Percentiles rank a stretch among this genome's conserved stretches.
phyloP scores from a whole-genome alignment of 768 basidiomycete species.

The Leccinellum rugosiceps region DNA sequence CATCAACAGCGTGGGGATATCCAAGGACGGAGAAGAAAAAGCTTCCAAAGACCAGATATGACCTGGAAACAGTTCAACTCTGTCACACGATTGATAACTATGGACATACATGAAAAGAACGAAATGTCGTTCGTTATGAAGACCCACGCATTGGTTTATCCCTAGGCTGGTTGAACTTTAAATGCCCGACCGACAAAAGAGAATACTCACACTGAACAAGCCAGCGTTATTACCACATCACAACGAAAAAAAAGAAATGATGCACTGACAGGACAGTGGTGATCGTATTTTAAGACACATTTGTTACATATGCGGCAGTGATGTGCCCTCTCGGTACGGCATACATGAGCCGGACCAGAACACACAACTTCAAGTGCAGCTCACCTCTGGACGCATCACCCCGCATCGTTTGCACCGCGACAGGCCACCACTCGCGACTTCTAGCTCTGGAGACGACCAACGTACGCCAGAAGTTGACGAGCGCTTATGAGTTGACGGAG shows the following conservation, averaged over 20 bases:
- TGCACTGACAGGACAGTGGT: conserved; percentile 81
- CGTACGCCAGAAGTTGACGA: conserved; percentile 39
- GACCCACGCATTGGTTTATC: conserved; percentile 96
- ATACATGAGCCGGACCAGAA: conserved; percentile 12
- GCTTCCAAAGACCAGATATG: conserved; percentile 74
- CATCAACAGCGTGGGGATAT: conserved; percentile 53
- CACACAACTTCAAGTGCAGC: conserved; percentile 16
- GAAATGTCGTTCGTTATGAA: conserved; percentile 95
- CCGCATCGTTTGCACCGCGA: conserved; percentile 71
- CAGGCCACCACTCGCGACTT: conserved; percentile 51
- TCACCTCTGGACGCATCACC: conserved; percentile 72
- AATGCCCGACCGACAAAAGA: neutral
- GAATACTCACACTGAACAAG: conserved; percentile 37
- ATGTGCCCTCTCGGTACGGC: conserved; percentile 69
- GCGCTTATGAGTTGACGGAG: conserved; percentile 13
- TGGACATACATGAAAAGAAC: conserved; percentile 82
- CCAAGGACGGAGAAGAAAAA: conserved; percentile 62
- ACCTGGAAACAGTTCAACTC: conserved; percentile 41
- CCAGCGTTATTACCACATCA: neutral
- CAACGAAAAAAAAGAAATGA: conserved; percentile 1
- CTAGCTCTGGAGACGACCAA: conserved; percentile 45
- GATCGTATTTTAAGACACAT: conserved; percentile 88
- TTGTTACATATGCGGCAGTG: conserved; percentile 90
- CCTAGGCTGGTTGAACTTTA: conserved; percentile 41
- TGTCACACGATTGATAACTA: neutral